phyloP scores from a whole-genome alignment of 768 basidiomycete species.

The Suillus spraguei region DNA sequence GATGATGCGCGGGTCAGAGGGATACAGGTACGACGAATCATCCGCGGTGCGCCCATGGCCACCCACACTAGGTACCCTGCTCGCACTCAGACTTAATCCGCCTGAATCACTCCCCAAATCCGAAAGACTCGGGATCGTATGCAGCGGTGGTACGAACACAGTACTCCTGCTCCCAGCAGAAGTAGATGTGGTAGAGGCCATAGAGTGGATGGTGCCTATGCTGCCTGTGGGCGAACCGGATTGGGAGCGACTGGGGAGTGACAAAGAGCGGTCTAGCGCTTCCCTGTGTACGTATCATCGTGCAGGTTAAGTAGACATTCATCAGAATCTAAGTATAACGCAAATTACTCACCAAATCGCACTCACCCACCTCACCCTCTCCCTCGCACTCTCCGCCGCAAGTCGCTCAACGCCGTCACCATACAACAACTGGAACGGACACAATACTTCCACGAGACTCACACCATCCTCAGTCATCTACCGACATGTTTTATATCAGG shows the following conservation, averaged over 20 bases:
- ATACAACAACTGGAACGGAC: slow-evolving; percentile 91
- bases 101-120: slow-evolving; percentile 42
- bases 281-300: slow-evolving; percentile 54
- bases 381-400: slow-evolving; percentile 85
- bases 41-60: slow-evolving; percentile 54
- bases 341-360: slow-evolving; percentile 72
- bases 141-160: slow-evolving; percentile 77
- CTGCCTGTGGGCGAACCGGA: slow-evolving; percentile 53
- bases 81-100: not conserved
- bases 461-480: slow-evolving; percentile 34
- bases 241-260: slow-evolving; percentile 48
- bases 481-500: not conserved
- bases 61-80: not conserved
- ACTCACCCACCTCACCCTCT: slow-evolving; percentile 90
- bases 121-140: slow-evolving; percentile 68
- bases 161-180: slow-evolving; percentile 66
- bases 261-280: slow-evolving; percentile 65
- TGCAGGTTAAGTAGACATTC: not conserved
- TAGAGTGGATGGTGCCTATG: slow-evolving; percentile 69
- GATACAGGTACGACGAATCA: slow-evolving; percentile 72
- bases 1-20: slow-evolving; percentile 73
- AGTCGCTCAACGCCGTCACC: slow-evolving; percentile 87
- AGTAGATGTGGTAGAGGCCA: slow-evolving; percentile 44
- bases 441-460: slow-evolving; percentile 64
- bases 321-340: not conserved